Percentiles rank a stretch among this genome's conserved stretches.
phyloP scores from a whole-genome alignment of 345 rosid species.

The Erucastrum elatum region DNA sequence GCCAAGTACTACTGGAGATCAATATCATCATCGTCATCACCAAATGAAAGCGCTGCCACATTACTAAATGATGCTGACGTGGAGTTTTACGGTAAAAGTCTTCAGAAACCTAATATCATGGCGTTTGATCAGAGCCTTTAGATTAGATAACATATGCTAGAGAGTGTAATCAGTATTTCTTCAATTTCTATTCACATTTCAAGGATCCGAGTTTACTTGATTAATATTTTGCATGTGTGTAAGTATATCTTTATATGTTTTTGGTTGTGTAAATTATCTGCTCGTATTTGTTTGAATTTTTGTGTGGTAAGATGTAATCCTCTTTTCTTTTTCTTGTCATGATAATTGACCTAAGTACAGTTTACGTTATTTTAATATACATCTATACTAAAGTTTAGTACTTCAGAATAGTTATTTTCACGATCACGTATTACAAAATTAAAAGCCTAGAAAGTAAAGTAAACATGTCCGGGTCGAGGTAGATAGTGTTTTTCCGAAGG shows the following conservation, averaged over 20 bases:
- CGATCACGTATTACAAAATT: not conserved
- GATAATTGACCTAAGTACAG: slow-evolving; percentile 2
- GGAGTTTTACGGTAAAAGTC: slow-evolving; percentile 30
- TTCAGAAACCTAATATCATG: slow-evolving; percentile 32
- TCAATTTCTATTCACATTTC: slow-evolving; percentile 16
- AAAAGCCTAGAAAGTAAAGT: not conserved
- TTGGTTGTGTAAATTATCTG: slow-evolving; percentile 26
- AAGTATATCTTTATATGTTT: slow-evolving; percentile 17
- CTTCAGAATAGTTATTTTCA: not conserved
- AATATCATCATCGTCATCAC: slow-evolving; percentile 23
- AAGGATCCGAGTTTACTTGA: slow-evolving; percentile 17
- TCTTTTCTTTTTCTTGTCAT: slow-evolving; percentile 1
- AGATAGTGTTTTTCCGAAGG: not conserved
- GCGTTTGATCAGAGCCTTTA: slow-evolving; percentile 34
- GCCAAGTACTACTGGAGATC: slow-evolving; percentile 38
- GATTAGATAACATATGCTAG: slow-evolving; percentile 20
- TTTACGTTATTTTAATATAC: not conserved
- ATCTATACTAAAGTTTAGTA: not conserved
- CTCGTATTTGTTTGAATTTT: not conserved
- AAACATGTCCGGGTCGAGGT: slow-evolving; percentile 12
- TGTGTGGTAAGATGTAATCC: slow-evolving; percentile 4
- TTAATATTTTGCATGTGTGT: slow-evolving; percentile 26
- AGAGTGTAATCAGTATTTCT: slow-evolving; percentile 7
- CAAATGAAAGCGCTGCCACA: slow-evolving; percentile 35
- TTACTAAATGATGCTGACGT: slow-evolving; percentile 24